A percentile compares a stretch with the other conserved stretches of the same genome.
phyloP scores from a whole-genome alignment of 2,329 filamentous ascomycete species.

The Mycocentrospora acerina region DNA sequence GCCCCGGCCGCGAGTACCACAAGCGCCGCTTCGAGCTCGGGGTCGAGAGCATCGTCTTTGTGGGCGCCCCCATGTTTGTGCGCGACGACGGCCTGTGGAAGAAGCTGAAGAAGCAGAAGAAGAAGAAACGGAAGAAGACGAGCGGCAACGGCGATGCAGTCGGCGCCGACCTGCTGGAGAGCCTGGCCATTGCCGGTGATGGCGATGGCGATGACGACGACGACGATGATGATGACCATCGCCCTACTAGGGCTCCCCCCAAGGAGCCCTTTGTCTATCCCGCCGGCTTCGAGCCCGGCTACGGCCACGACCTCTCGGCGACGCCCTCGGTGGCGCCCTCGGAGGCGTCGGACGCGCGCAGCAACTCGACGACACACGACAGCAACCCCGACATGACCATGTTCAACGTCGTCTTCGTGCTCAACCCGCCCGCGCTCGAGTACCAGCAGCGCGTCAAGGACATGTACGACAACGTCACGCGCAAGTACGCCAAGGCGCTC shows the following conservation, averaged over 20 bases:
- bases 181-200: constrained; percentile 22
- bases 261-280: constrained; percentile 36
- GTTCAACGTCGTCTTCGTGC: constrained; percentile 95
- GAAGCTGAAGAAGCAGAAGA: constrained; percentile 36
- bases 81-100: constrained; percentile 45
- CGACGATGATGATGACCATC: constrained; percentile 8
- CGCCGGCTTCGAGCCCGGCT: constrained; percentile 42
- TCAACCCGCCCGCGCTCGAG: constrained; percentile 77
- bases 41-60: constrained; percentile 43
- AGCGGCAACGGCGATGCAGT: too few species aligned
- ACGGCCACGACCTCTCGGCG: constrained; percentile 41
- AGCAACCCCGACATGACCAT: constrained; percentile 77
- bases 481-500: constrained; percentile 88
- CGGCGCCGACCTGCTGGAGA: too few species aligned
- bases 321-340: constrained; percentile 33
- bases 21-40: constrained; percentile 45
- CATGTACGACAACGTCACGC: constrained; percentile 85
- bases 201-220: constrained; percentile 18
- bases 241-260: too few species aligned
- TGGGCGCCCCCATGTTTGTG: constrained; percentile 47
- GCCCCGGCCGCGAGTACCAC: constrained; percentile 40
- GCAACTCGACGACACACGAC: constrained; percentile 47
- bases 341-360: constrained; percentile 42
- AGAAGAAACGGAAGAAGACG: constrained; percentile 18
- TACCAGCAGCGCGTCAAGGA: constrained; percentile 71